Base-by-base conservation (phyloP, 495 filamentous ascomycete species). In the Penicillium macrosclerotiorum region DNA sequence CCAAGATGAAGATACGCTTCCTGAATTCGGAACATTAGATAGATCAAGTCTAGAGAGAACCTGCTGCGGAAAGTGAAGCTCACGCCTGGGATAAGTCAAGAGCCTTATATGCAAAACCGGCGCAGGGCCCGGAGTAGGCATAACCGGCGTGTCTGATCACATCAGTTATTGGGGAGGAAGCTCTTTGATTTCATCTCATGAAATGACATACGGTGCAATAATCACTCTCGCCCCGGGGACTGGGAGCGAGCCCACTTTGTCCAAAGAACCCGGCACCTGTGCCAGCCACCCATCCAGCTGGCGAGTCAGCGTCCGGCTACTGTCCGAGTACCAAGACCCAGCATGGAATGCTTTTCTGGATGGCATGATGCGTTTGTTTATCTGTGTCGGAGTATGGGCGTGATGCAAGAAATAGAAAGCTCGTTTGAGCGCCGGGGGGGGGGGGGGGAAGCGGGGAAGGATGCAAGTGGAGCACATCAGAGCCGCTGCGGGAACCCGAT, bases 21-120 rank as follows among this genome's bases (percentile, higher is more conserved):
- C 85, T 89, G 49, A 8, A 42, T 23, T 18, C 11, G 9, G 6
- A 38, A 13, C n/a, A 22, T 57, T 39, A 54, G 46, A 42, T 7
- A 25, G 12, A 37, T 26, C 14, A 18, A 12, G 26, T 22, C 6
- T 11, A 12, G 17, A 23, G 14, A 44, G 31, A 26, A 38, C 8
- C 20, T 19, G 25, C 8, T 38, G 18, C 19, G 0, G 19, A 27
- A 23, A 23, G 37, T 36, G 38, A 29, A 39, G 37, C 74, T 67
- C 65, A 89, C 85, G 85, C 86, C 51, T 82, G 82, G 14, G 84
- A 84, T 31, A 96, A 73, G 65, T 99, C 92, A 42, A 94, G 82
- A 3, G 82, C 77, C 63, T 88, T 92, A 71, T 99, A 99, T 33
- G 93, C 93, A 80, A 89, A 95, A 36, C 90, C 93, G 38, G 94